Evolutionary conservation across 495 filamentous ascomycete species (phyloP).

Genomic region (Elaphomyces granulatus): DNA sequence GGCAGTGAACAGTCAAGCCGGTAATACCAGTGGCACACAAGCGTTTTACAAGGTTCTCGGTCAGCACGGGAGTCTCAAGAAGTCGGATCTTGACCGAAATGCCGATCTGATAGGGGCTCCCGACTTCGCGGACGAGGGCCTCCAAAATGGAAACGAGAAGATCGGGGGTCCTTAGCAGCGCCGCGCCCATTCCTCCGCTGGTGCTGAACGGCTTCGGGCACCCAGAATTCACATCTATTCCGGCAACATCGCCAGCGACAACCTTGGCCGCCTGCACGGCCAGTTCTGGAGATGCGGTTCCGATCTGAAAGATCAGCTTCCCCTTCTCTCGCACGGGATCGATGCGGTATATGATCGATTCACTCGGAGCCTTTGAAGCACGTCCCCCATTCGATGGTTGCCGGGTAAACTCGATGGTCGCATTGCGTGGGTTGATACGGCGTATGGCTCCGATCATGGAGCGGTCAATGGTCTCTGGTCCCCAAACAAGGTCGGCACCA

Average conservation of each 20-base stretch:
- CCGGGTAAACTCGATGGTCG: conserved; percentile 71
- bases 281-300: conserved; percentile 61
- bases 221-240: conserved; percentile 93
- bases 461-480: conserved; percentile 85
- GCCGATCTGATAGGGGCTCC: conserved; percentile 61
- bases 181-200: conserved; percentile 86
- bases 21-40: conserved; percentile 78
- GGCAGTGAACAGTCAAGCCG: conserved; percentile 84
- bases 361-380: conserved; percentile 35
- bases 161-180: conserved; percentile 70
- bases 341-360: conserved; percentile 69
- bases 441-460: conserved; percentile 75
- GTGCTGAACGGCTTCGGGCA: conserved; percentile 96
- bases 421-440: conserved; percentile 55
- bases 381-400: conserved; percentile 49
- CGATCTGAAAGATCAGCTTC: conserved; percentile 78
- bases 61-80: conserved; percentile 58
- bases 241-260: conserved; percentile 72
- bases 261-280: conserved; percentile 74
- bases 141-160: conserved; percentile 66
- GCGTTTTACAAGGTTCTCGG: conserved; percentile 55
- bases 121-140: conserved; percentile 65
- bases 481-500: conserved; percentile 95
- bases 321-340: conserved; percentile 59
- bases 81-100: conserved; percentile 93